Evolutionary conservation across 208 protist genomes (phyloP).

Genomic region (Trypanosoma congolense): DNA sequence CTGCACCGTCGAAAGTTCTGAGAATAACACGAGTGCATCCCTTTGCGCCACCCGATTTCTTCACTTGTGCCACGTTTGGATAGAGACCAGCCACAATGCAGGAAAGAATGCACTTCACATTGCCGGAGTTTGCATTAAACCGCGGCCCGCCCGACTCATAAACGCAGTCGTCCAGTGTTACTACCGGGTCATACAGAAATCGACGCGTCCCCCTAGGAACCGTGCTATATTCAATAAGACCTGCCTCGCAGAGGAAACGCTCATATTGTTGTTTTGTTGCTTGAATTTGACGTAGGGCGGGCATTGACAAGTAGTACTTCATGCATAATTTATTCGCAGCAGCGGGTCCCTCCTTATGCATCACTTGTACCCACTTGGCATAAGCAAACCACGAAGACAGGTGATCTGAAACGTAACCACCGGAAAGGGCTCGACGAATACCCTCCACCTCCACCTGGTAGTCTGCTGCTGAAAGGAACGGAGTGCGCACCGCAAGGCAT

Average conservation of each 20-base stretch:
- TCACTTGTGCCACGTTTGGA: constrained; percentile 89
- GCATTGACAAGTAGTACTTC: constrained; percentile 75
- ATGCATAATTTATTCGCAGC: constrained; percentile 66
- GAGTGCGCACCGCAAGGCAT: constrained; percentile 72
- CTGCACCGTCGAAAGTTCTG: constrained; percentile 74
- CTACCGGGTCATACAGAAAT: constrained; percentile 63
- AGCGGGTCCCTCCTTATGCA: constrained; percentile 36
- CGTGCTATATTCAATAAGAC: constrained; percentile 71
- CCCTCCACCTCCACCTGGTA: constrained; percentile 81
- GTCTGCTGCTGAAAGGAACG: constrained; percentile 90
- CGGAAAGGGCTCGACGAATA: constrained; percentile 65
- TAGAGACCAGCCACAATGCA: constrained; percentile 93
- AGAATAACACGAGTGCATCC: constrained; percentile 16
- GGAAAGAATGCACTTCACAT: constrained; percentile 80
- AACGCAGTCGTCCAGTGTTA: constrained; percentile 61
- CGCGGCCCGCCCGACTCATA: constrained; percentile 78
- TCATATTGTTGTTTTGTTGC: constrained; percentile 91
- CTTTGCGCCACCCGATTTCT: constrained; percentile 18
- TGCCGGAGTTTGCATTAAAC: constrained; percentile 85
- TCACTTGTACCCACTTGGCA: constrained; percentile 53
- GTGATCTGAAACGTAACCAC: constrained; percentile 82
- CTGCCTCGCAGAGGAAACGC: constrained; percentile 85
- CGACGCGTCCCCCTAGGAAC: constrained; percentile 20
- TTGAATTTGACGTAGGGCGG: constrained; percentile 83
- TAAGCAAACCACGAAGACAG: constrained; percentile 88